Base-by-base conservation (phyloP, 805 yeast species). In the Huiozyma naganishii region DNA sequence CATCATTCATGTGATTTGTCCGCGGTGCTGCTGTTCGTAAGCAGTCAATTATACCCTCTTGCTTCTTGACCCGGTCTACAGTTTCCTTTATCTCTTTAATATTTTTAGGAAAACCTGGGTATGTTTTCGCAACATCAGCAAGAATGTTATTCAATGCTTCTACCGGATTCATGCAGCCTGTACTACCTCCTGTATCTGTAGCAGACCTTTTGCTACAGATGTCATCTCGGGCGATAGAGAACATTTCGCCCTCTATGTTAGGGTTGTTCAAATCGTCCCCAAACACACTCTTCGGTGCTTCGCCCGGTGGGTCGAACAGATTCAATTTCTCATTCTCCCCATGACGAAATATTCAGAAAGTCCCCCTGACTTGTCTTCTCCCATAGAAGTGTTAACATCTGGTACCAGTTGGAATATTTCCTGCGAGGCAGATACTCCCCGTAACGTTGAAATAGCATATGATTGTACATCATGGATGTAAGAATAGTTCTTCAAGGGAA, bases 261-360 rank as follows among this genome's bases (percentile, higher is more conserved):
- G 23, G 23, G 23, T 17, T 17, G 23, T 17, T 17, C 23, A 17
- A 17, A 17, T 17, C 23, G 23, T 17, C 23, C 42, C 95, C 68
- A 0, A 17, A 17, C 23, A 17, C 23, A 4, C 23, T 17, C 23
- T 17, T 17, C 4, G 23, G 23, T 17, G 37, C 6, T 7, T 13
- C 12, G 23, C 34, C 23, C 10, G 23, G 32, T 9, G 11, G 29
- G 5, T 32, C 27, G n/a, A 6, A 27, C 4, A 23, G 11, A n/a
- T 11, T 27, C 7, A 32, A 37, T 27, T 9, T 10, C 5, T 36
- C 34, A 36, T 32, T 39, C 13, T 13, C 11, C 27, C 7, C 7
- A 17, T 17, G 23, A 17, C 29, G 39, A 4, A n/a, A 10, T 17
- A 27, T 27, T 3, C 6, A 37, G 13, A 10, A 27, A 37, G 13